Base-by-base conservation (phyloP, 257 asterid species). In the Nicotiana noctiflora region DNA sequence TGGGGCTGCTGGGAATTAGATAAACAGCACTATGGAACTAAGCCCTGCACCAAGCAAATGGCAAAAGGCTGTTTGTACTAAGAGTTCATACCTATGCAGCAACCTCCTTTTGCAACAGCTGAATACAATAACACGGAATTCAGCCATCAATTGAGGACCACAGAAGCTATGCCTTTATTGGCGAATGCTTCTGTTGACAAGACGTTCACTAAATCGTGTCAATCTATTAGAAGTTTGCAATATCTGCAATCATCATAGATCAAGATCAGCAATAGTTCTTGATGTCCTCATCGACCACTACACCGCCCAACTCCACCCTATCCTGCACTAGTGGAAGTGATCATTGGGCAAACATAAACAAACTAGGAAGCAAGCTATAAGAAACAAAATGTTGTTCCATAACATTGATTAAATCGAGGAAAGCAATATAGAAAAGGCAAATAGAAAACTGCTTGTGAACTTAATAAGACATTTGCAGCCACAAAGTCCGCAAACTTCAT, bases 1-100 rank as follows among this genome's bases (percentile, higher is more conserved):
- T 72, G 78, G 78, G 61, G 34, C 78, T 72, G 78, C 60, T 49
- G 15, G 78, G 60, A 46, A 72, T 25, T 49, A 14, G 78, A 72
- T 72, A 72, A 49, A 72, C 14, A 72, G 78, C 78, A 72, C 34
- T 72, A 46, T 23, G 59, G 78, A 72, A 49, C 78, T 6, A 72
- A 53, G 25, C 15, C 14, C 60, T 46, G 23, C 60, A 23, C 78
- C 78, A 72, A 72, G 14, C 78, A 72, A 49, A 72, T 72, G 78
- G 78, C 61, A 12, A 46, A 12, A 72, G 60, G 78, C 15, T 49
- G 61, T 8, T 72, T 14, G 7, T 49, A 72, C 78, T 72, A 23
- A 72, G 60, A 14, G 60, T 19, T 44, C 78, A 72, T 13, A 72
- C 60, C 34, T 13, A 72, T 46, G 60, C 18, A 21, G 23, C 60